phyloP scores from a whole-genome alignment of 2,329 filamentous ascomycete genomes.

The Pestalotiopsis sp. region DNA sequence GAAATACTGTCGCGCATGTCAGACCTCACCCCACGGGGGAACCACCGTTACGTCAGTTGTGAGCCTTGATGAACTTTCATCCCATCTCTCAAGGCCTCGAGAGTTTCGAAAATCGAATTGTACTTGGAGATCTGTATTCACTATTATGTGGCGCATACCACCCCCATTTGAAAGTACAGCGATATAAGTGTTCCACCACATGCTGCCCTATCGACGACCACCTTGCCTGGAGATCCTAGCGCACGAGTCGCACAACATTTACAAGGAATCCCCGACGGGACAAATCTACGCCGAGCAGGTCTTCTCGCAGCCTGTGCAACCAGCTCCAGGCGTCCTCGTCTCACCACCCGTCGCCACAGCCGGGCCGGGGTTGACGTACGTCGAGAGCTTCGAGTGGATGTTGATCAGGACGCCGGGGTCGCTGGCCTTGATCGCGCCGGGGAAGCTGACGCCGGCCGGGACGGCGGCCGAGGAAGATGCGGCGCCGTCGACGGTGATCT shows the following conservation, averaged over 20 bases:
- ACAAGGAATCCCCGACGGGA: not conserved
- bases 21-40: not conserved
- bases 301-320: constrained; percentile 27
- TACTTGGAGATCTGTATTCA: not conserved
- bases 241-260: not conserved
- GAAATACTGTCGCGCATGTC: not conserved
- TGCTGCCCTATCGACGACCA: not conserved
- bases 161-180: no score
- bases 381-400: constrained; percentile 31
- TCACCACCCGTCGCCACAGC: constrained; percentile 25
- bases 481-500: constrained; percentile 33
- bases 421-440: constrained; percentile 31
- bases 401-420: constrained; percentile 34
- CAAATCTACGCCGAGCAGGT: constrained; percentile 25
- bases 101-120: not conserved
- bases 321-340: constrained; percentile 26
- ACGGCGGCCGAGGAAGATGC: constrained; percentile 15
- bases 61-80: not conserved
- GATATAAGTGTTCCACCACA: no score
- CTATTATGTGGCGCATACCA: no score
- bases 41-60: not conserved
- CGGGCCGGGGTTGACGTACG: constrained; percentile 32
- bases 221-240: not conserved
- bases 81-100: not conserved
- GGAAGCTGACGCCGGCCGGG: constrained; percentile 33